Base-by-base conservation (phyloP, 208 protist genomes). In the Vickermania spadyakhi region DNA sequence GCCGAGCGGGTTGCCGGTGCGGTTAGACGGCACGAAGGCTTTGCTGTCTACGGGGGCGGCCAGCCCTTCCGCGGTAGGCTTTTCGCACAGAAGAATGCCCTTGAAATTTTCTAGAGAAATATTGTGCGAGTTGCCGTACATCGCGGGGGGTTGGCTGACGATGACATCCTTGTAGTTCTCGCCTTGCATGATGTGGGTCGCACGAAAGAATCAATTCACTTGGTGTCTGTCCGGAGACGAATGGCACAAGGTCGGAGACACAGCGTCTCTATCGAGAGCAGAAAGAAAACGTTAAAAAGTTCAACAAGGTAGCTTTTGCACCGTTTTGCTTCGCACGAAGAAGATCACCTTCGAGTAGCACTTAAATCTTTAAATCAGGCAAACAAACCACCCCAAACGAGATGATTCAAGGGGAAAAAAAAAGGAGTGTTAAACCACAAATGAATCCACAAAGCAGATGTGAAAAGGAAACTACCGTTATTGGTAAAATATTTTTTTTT, bases 111-210 rank as follows among this genome's bases (percentile, higher is more conserved):
- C 89, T 58, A 96, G 58, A 11, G 73, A 76, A 28, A 90, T 75
- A 52, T 61, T 70, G 53, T 58, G 62, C 1, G 68, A 41, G 53
- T 77, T 55, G 4, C 63, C 27, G 64, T 87, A 89, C 83, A 89
- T 89, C 29, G 83, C 79, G 31, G 89, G 89, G 2, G 74, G 77
- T 65, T 93, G 79, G 62, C 86, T 93, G 3, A 94, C 66, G 23
- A 96, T 84, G 23, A 94, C 82, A 86, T 96, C 86, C 60, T 93
- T 94, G 73, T 89, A 89, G 52, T 69, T 70, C 68, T 96, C 86
- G 86, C 92, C 93, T 21, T 25, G 25, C 28, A 30, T 41, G 13
- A 18, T 57, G n/a, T n/a, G n/a, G n/a, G n/a, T n/a, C n/a, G n/a
- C n/a, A n/a, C n/a, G n/a, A n/a, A n/a, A n/a, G n/a, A n/a, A n/a